phyloP scores from a whole-genome alignment of 108 stramenopile species.

The Skeletonema potamos region DNA sequence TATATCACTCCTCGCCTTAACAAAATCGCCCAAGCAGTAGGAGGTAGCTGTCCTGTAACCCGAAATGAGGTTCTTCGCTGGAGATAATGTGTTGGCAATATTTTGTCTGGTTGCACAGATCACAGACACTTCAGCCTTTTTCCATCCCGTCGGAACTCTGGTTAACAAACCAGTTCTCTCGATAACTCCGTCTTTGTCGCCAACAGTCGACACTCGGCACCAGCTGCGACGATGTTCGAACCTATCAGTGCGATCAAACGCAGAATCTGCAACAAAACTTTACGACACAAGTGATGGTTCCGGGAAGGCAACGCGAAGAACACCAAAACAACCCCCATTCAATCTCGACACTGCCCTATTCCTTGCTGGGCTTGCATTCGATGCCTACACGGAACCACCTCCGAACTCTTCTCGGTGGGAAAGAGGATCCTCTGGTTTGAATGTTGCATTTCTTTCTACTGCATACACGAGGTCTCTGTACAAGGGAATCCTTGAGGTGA shows the following conservation, averaged over 20 bases:
- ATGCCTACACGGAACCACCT: slow-evolving; percentile 79
- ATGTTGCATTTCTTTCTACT: slow-evolving; percentile 68
- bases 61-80: background rate
- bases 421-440: slow-evolving; percentile 67
- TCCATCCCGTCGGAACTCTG: background rate
- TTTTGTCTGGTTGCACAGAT: background rate
- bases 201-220: background rate
- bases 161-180: background rate
- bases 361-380: slow-evolving; percentile 80
- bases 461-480: slow-evolving; percentile 73
- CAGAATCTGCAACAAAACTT: background rate
- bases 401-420: slow-evolving; percentile 78
- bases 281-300: background rate
- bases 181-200: background rate
- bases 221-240: background rate
- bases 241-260: background rate
- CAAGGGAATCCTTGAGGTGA: slow-evolving; percentile 73
- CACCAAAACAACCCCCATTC: slow-evolving; percentile 36
- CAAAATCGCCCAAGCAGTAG: no score
- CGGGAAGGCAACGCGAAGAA: background rate
- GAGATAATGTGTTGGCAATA: background rate
- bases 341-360: slow-evolving; percentile 66
- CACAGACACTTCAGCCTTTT: background rate
- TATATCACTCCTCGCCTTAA: no score
- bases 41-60: no score